Evolutionary conservation across 2,329 filamentous ascomycete species (phyloP).

Genomic region (Colletotrichum eremochloae): DNA sequence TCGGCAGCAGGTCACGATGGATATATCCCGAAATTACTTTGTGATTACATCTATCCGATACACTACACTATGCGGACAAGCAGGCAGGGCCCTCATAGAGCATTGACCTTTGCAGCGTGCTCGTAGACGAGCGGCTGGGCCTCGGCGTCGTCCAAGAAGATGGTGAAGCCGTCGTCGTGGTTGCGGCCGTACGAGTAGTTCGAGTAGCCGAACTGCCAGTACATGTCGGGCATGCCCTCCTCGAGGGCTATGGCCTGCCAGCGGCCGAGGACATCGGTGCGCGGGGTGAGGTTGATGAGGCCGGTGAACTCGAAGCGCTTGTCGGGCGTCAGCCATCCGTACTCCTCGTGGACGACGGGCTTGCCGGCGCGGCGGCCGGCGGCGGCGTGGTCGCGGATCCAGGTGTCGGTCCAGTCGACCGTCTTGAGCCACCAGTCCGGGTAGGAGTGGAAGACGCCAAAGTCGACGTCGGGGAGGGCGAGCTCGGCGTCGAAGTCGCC

Average conservation of each 20-base stretch:
- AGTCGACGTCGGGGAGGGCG: constrained; percentile 63
- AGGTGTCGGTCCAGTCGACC: constrained; percentile 64
- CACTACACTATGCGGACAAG: too few relatives aligned
- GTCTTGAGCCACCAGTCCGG: constrained; percentile 69
- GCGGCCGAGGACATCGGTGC: constrained; percentile 59
- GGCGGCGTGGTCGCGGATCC: constrained; percentile 66
- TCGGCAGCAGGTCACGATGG: background rate
- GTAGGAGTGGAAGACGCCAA: constrained; percentile 68
- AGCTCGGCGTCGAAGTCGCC: constrained; percentile 67
- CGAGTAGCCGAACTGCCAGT: constrained; percentile 68
- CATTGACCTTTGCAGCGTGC: constrained; percentile 58
- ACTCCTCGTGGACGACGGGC: constrained; percentile 69
- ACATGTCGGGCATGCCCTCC: constrained; percentile 65
- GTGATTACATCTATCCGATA: background rate
- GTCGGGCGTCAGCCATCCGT: constrained; percentile 66
- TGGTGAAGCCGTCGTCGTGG: constrained; percentile 69
- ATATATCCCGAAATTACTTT: constrained; percentile 2
- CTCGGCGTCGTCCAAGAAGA: constrained; percentile 65
- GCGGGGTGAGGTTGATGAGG: constrained; percentile 57
- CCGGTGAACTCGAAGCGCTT: constrained; percentile 61
- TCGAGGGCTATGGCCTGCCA: constrained; percentile 65
- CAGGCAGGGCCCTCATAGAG: constrained; percentile 1
- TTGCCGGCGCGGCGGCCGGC: constrained; percentile 59
- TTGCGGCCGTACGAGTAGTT: constrained; percentile 67
- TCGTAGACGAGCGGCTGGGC: constrained; percentile 59